A percentile compares a stretch with the other conserved stretches of the same genome.
These are phyloP conservation scores for Neurospora pannonica DNA, from an alignment of 495 filamentous ascomycete species.

Conservation along the genomic window DNA sequence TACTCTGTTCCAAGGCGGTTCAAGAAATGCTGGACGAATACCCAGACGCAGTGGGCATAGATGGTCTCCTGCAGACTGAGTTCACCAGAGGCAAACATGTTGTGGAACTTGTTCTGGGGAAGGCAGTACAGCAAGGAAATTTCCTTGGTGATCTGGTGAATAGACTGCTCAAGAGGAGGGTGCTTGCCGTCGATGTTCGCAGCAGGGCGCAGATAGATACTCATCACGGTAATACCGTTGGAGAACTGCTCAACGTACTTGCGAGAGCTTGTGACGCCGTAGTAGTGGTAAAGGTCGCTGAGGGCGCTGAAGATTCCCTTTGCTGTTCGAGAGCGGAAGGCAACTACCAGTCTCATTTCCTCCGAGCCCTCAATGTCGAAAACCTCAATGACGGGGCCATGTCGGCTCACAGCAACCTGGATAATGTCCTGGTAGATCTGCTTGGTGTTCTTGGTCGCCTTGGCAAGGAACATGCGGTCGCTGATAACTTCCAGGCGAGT, in stretches of 20 bases:
- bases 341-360: constrained; percentile 89
- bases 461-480: constrained; percentile 88
- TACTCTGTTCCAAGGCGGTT: constrained; percentile 93
- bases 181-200: constrained; percentile 38
- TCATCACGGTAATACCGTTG: constrained; percentile 95
- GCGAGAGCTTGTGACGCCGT: constrained; percentile 87
- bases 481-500: constrained; percentile 85
- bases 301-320: constrained; percentile 90
- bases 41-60: constrained; percentile 94
- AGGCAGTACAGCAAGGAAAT: constrained; percentile 95
- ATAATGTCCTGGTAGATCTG: constrained; percentile 90
- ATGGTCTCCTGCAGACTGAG: constrained; percentile 94
- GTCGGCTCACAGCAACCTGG: constrained; percentile 66
- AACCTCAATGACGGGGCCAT: constrained; percentile 93
- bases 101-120: constrained; percentile 90
- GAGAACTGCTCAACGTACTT: constrained; percentile 99
- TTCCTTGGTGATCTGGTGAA: constrained; percentile 99
- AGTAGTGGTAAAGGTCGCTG: constrained; percentile 96
- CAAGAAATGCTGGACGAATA: constrained; percentile 94
- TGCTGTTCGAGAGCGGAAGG: constrained; percentile 85
- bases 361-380: constrained; percentile 86
- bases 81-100: constrained; percentile 75
- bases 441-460: constrained; percentile 92
- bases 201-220: constrained; percentile 77
- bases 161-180: constrained; percentile 72